phyloP scores from a whole-genome alignment of 768 basidiomycete genomes.

The Mycena indigotica region DNA sequence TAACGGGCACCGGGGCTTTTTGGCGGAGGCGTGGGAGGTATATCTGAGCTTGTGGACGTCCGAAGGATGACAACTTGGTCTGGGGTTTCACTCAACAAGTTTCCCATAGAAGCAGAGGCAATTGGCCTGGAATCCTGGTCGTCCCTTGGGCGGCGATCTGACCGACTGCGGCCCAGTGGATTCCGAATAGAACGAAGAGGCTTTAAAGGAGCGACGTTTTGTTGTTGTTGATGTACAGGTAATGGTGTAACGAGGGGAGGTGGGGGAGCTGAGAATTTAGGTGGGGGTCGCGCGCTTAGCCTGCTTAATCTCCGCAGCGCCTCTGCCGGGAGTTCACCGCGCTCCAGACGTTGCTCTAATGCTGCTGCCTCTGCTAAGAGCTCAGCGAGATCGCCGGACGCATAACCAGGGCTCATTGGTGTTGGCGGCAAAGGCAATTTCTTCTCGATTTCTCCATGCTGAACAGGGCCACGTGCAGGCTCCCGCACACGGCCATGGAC shows the following conservation, averaged over 20 bases:
- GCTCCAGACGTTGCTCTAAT: constrained; percentile 55
- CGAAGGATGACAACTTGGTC: constrained; percentile 1
- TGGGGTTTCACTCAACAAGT: constrained; percentile 4
- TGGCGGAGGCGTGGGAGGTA: constrained; percentile 47
- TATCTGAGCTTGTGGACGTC: constrained; percentile 16
- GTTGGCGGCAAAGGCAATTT: constrained; percentile 36
- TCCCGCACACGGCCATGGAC: constrained; percentile 60
- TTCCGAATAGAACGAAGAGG: constrained; percentile 15
- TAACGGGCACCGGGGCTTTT: constrained; percentile 54
- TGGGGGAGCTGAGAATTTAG: not conserved
- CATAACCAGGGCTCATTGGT: constrained; percentile 47
- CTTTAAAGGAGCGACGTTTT: not conserved
- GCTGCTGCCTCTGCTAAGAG: constrained; percentile 61
- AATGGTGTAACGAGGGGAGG: constrained; percentile 5
- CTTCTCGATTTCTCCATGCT: constrained; percentile 19
- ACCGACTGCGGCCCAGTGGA: constrained; percentile 22
- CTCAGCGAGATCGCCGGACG: constrained; percentile 49
- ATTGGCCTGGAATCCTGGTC: not conserved
- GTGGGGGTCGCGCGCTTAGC: constrained; percentile 14
- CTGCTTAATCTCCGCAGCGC: constrained; percentile 14
- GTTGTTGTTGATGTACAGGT: not conserved
- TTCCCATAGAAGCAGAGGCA: constrained; percentile 14
- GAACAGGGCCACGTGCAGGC: not conserved
- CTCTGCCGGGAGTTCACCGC: constrained; percentile 50
- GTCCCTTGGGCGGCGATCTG: constrained; percentile 5